Evolutionary conservation across 306 rosid species (phyloP), one percentile per base, ranked within the genome.

Genomic region (Carpinus fangiana): DNA sequence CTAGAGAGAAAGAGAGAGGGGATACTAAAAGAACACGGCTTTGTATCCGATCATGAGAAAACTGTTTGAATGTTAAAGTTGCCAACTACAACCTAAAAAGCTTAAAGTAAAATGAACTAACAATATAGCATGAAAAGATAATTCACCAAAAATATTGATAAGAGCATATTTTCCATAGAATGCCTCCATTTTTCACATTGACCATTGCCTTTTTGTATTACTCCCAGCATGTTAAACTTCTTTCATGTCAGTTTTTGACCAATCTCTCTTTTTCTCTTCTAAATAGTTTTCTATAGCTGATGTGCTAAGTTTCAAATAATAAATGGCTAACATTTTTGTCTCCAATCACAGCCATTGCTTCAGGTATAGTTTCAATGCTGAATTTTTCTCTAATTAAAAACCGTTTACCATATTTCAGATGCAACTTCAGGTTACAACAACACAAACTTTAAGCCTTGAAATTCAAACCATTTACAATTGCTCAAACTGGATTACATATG

Each of bases 371-470:
- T 54, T 20, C 57, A 0, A 6, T 1, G 23, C 60, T 9, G 2
- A 4, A n/a, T 60, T 53, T 55, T n/a, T 31, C 69, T 65, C 65
- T 14, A 8, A 56, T 18, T 34, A 8, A 43, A 53, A 73, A 16
- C 74, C 53, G 73, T 72, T 78, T 51, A 51, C 23, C 72, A 52
- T 43, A 50, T 73, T 43, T 46, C 61, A 65, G 18, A 23, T 45
- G 34, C 2, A 12, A 28, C 31, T 73, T 26, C 70, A 51, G 3
- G 12, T 38, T 41, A 41, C 12, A 38, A 41, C 7, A 67, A n/a
- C 72, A 18, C 45, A 62, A 62, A 38, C 4, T 10, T 53, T 13
- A 76, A 20, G 45, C 8, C n/a, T 79, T 53, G 69, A 53, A 69
- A 77, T 38, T 53, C 53, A 26, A 64, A 26, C 13, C 5, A 64